Conservation (phyloP, 345 rosid species). For the Dovyalis caffra region DNA sequence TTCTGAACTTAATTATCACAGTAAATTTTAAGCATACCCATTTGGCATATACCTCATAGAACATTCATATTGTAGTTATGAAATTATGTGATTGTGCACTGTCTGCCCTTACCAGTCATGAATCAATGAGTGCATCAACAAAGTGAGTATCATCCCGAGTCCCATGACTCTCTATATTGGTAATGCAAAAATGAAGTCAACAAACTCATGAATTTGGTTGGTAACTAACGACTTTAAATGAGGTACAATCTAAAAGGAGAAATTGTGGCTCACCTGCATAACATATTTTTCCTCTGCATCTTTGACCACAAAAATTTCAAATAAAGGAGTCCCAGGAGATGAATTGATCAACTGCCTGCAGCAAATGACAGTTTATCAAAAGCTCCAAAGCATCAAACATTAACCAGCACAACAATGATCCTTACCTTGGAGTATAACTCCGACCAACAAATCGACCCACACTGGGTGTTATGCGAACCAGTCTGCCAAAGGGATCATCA, state of each 20-base stretch:
- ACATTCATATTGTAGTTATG: not conserved
- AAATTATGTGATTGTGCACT: not conserved
- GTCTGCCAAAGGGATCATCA: conserved; percentile 81
- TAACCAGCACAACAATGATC: conserved; percentile 15
- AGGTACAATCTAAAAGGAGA: conserved; percentile 9
- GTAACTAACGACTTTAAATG: not conserved
- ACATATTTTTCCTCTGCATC: conserved; percentile 56
- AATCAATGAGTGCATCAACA: not conserved
- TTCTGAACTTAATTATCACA: not conserved
- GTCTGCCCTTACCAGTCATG: not conserved
- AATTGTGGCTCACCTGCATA: conserved; percentile 63
- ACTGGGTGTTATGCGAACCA: conserved; percentile 76
- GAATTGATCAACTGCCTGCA: conserved; percentile 81
- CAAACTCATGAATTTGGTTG: not conserved
- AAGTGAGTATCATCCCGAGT: not conserved
- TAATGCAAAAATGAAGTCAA: not conserved
- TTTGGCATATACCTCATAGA: not conserved
- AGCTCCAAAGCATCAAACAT: conserved; percentile 9
- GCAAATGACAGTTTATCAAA: conserved; percentile 26
- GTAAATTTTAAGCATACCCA: not conserved
- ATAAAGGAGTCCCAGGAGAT: conserved; percentile 86
- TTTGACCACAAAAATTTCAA: conserved; percentile 89
- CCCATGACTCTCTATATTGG: not conserved
- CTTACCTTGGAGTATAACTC: conserved; percentile 84
- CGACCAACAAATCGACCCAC: conserved; percentile 87